Evolutionary conservation across 2,329 filamentous ascomycete species (phyloP).

Genomic region (Cladosporium velox): DNA sequence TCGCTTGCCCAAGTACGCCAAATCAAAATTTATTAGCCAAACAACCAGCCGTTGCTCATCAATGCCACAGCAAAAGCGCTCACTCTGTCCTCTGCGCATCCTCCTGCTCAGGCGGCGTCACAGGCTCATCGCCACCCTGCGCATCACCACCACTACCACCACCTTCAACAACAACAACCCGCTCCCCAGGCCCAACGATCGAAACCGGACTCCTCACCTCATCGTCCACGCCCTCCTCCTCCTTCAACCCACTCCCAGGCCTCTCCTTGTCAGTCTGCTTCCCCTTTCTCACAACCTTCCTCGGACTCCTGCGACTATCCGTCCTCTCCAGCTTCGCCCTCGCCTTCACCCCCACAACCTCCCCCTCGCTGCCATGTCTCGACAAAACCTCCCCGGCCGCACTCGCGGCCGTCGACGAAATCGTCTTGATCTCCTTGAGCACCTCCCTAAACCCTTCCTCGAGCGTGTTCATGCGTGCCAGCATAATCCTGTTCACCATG

Average conservation of each 20-base stretch:
- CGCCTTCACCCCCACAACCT: constrained; percentile 20
- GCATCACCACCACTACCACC: not conserved
- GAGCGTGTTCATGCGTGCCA: constrained; percentile 88
- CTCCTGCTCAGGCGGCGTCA: constrained; percentile 23
- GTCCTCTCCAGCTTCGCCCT: constrained; percentile 13
- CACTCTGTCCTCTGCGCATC: constrained; percentile 7
- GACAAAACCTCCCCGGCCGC: not conserved
- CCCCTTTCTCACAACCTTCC: constrained; percentile 28
- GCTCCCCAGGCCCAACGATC: constrained; percentile 13
- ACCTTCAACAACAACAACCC: constrained; percentile 1
- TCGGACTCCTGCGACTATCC: constrained; percentile 32
- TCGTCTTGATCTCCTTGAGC: constrained; percentile 39
- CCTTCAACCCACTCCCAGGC: constrained; percentile 17
- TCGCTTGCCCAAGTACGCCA: not conserved
- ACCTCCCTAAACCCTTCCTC: constrained; percentile 86
- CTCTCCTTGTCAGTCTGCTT: constrained; percentile 27
- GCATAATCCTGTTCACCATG: constrained; percentile 75
- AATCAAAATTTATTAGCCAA: not conserved
- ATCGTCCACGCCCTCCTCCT: constrained; percentile 6
- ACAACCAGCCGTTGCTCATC: not conserved
- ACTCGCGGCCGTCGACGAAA: constrained; percentile 27
- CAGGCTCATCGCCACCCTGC: constrained; percentile 24
- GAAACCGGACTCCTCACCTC: constrained; percentile 19
- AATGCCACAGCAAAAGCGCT: constrained; percentile 5
- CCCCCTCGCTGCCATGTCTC: constrained; percentile 34